A percentile compares a stretch with the other conserved stretches of the same genome.
Evolutionary conservation across 1,284 basidiomycete genomes (phyloP).

Genomic region (Rhodotorula sp.): DNA sequence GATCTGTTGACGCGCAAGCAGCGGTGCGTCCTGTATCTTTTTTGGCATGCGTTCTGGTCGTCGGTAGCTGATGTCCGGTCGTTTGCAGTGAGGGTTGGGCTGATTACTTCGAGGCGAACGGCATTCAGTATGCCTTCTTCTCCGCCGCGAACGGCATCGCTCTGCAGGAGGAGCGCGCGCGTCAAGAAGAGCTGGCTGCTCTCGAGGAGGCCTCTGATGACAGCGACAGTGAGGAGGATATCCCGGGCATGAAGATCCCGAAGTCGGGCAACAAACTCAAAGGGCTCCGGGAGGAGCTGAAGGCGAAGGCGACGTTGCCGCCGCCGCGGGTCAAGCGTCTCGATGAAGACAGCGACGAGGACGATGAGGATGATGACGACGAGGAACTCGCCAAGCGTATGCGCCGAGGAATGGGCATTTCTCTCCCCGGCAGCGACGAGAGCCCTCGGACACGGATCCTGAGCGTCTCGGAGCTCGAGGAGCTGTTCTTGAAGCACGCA

Average conservation of each 20-base stretch:
- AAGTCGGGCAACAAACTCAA: slow-evolving; percentile 42
- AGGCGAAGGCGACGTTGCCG: not conserved
- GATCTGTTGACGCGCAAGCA: slow-evolving; percentile 86
- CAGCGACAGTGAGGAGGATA: slow-evolving; percentile 44
- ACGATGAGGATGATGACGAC: slow-evolving; percentile 37
- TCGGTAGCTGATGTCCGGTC: not conserved
- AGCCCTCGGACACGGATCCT: slow-evolving; percentile 76
- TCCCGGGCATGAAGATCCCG: slow-evolving; percentile 39
- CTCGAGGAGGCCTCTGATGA: slow-evolving; percentile 42
- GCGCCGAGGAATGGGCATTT: slow-evolving; percentile 33
- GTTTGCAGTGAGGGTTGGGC: slow-evolving; percentile 71
- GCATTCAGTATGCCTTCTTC: slow-evolving; percentile 88
- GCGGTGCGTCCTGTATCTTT: slow-evolving; percentile 58
- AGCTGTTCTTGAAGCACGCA: slow-evolving; percentile 72
- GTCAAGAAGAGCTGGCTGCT: slow-evolving; percentile 57
- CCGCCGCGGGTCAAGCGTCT: not conserved
- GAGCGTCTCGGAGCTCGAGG: slow-evolving; percentile 84
- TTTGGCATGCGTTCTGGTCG: not conserved
- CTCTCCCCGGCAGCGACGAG: slow-evolving; percentile 46
- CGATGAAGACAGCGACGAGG: slow-evolving; percentile 42
- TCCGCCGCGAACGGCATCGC: slow-evolving; percentile 88
- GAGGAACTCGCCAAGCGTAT: slow-evolving; percentile 44
- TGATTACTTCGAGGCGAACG: slow-evolving; percentile 82
- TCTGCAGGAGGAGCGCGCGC: slow-evolving; percentile 65
- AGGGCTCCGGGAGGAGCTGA: slow-evolving; percentile 8